Conservation (phyloP, 2,329 filamentous ascomycete species). For the Verticillium tricorpus region DNA sequence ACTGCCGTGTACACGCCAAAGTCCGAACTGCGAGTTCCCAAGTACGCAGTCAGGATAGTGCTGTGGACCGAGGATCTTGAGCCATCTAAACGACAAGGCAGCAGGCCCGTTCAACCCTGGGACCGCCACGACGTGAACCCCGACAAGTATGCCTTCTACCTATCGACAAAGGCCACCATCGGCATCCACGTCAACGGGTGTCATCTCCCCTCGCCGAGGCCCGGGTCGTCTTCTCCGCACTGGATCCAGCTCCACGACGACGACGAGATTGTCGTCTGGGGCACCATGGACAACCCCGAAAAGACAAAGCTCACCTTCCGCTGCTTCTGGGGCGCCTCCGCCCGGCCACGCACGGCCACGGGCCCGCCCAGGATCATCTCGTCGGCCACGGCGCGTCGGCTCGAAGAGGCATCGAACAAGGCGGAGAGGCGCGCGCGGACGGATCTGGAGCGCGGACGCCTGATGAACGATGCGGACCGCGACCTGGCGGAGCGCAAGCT, state of each 20-base stretch:
- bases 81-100: constrained; percentile 45
- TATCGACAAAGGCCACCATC: constrained; percentile 72
- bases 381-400: constrained; percentile 32
- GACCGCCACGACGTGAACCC: constrained; percentile 29
- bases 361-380: constrained; percentile 33
- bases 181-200: constrained; percentile 75
- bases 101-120: constrained; percentile 38
- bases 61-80: constrained; percentile 69
- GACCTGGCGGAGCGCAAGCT: constrained; percentile 39
- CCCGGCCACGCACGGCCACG: constrained; percentile 29
- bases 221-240: constrained; percentile 47
- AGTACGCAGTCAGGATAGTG: constrained; percentile 73
- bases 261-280: constrained; percentile 72
- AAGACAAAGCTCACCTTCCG: constrained; percentile 45
- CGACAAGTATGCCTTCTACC: constrained; percentile 62
- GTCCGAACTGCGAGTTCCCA: constrained; percentile 69
- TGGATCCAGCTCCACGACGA: constrained; percentile 72
- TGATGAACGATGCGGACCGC: constrained; percentile 35
- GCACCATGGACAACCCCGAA: constrained; percentile 30
- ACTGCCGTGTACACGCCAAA: constrained; percentile 61
- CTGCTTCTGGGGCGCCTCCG: constrained; percentile 54
- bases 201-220: constrained; percentile 53
- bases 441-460: constrained; percentile 32
- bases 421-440: constrained; percentile 41
- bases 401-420: constrained; percentile 44